Base-by-base conservation (phyloP, 345 rosid genomes). In the Populus alba region DNA sequence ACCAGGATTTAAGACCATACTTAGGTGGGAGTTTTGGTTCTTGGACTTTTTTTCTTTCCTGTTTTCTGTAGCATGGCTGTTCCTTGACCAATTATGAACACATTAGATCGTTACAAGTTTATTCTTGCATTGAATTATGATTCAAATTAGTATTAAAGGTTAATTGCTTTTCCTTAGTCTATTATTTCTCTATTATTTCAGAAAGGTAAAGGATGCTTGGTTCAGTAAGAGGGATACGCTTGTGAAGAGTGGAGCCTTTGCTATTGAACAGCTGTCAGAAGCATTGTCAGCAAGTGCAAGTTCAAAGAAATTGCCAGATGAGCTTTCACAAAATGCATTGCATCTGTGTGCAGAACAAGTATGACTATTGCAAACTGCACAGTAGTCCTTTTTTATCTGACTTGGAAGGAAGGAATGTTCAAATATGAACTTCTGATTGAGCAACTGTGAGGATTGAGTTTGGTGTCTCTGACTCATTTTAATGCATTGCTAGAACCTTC, bases 121-220 rank as follows among this genome's bases (percentile, higher is more conserved):
- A 18, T 51, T 51, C 57, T 17, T 51, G 57, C 57, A 51, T 17
- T 51, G n/a, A 6, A 17, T 18, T 51, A 51, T 51, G 57, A 51
- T 51, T 51, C 45, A 41, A 41, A 41, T 13, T 12, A 9, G 45
- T 41, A 41, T 41, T 41, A 41, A 41, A 41, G 45, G 45, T 41
- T 51, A 51, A 17, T 18, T 51, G 57, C 57, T 51, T 51, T 25
- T 62, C 18, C 35, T 62, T 18, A 62, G 15, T 23, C 8, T 62
- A 15, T 62, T 11, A 10, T 61, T 61, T n/a, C 66, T 61, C 66
- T 61, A 23, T 61, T 62, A 55, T 78, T 85, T 78, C 85, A 93
- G 97, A 81, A 93, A 92, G 83, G 98, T 93, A 83, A 93, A 91
- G 80, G 89, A 89, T 66, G 96, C 92, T 22, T 93, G 99, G 98